phyloP scores from a whole-genome alignment of 2,329 filamentous ascomycete genomes.

The Alternaria arborescens region DNA sequence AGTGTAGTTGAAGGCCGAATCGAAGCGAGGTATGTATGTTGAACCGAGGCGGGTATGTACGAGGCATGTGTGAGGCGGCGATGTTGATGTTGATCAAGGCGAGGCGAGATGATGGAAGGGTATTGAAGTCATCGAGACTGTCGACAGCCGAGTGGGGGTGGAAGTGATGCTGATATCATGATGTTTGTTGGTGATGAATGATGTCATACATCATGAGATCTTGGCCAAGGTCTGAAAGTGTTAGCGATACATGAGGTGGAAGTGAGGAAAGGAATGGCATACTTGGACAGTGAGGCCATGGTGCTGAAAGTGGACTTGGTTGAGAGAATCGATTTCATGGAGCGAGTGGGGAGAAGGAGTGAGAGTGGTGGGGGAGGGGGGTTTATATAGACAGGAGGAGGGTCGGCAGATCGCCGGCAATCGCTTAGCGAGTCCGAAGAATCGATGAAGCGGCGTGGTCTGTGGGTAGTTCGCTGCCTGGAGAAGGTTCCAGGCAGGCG shows the following conservation, averaged over 20 bases:
- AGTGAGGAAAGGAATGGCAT: not conserved
- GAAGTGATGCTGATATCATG: not conserved
- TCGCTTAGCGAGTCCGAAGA: not conserved
- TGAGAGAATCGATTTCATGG: not conserved
- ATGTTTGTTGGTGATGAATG: not conserved
- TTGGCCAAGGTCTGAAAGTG: constrained; percentile 3
- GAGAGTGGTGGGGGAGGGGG: not conserved
- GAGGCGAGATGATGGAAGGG: not conserved
- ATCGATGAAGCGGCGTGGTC: not conserved
- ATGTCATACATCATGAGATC: constrained; percentile 8
- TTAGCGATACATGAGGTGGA: not conserved
- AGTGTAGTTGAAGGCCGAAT: not conserved
- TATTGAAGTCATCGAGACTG: not conserved
- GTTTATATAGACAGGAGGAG: constrained; percentile 5
- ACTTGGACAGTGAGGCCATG: not conserved
- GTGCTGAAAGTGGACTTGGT: not conserved
- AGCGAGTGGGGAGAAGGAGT: not conserved
- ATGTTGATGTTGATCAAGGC: not conserved
- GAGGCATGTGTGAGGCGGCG: not conserved
- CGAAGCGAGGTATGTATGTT: not conserved
- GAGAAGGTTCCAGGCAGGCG: not conserved
- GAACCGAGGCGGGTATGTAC: not conserved
- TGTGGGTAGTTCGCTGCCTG: constrained; percentile 2
- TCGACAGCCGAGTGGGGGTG: not conserved
- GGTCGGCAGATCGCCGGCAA: constrained; percentile 2